phyloP scores from a whole-genome alignment of 2,329 filamentous ascomycete genomes.

The Diaporthe humulicola region DNA sequence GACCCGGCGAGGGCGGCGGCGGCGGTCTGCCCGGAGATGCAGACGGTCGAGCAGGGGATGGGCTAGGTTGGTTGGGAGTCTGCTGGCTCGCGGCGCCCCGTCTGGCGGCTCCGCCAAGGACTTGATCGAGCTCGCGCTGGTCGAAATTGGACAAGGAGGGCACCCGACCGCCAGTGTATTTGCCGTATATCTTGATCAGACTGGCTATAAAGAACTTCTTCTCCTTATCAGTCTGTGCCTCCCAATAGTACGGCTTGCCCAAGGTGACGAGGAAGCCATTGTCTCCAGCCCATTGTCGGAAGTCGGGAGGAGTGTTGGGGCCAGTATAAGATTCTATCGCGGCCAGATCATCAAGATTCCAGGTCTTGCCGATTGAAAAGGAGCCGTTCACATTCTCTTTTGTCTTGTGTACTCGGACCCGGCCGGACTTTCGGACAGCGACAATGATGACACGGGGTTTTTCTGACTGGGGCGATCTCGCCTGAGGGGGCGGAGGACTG shows the following conservation, averaged over 20 bases:
- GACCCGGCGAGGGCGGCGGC: conserved; percentile 44
- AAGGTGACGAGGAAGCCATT: conserved; percentile 90
- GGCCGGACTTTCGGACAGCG: conserved; percentile 90
- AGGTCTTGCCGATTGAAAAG: conserved; percentile 98
- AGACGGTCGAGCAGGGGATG: conserved; percentile 29
- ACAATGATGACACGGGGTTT: conserved; percentile 94
- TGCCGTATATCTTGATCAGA: conserved; percentile 94
- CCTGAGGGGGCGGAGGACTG: conserved; percentile 84
- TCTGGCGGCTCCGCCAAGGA: conserved; percentile 70
- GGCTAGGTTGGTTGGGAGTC: conserved; percentile 42
- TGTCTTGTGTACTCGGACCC: conserved; percentile 96
- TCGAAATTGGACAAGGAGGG: conserved; percentile 89
- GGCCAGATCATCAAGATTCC: conserved; percentile 92
- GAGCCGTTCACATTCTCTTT: conserved; percentile 94
- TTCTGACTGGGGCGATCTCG: conserved; percentile 77
- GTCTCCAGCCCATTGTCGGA: conserved; percentile 83
- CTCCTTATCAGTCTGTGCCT: conserved; percentile 92
- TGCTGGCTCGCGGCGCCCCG: conserved; percentile 53
- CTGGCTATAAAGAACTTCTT: conserved; percentile 99
- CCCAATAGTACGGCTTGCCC: conserved; percentile 97
- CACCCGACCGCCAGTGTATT: conserved; percentile 89
- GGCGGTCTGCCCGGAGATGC: conserved; percentile 43
- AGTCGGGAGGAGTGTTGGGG: conserved; percentile 66
- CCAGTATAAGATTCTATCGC: conserved; percentile 86
- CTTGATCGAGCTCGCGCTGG: conserved; percentile 79